Percentiles rank a stretch among this genome's conserved stretches.
Evolutionary conservation across 2,329 filamentous ascomycete species (phyloP).

Genomic region (Ophiocordyceps robertsii): DNA sequence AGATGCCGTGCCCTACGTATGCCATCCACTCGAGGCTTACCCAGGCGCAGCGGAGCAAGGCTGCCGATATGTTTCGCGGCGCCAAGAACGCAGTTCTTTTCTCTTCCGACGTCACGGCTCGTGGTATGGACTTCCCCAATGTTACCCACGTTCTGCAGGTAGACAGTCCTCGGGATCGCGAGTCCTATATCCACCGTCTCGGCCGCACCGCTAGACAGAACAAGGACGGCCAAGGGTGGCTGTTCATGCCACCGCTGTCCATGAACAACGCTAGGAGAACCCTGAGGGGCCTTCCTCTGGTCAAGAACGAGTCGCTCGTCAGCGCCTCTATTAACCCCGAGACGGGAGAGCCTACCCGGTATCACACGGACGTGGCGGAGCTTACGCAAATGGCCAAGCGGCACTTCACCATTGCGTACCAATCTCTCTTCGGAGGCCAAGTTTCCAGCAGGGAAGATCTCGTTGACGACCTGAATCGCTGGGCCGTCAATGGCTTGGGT

Average conservation of each 20-base stretch:
- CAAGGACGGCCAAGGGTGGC: slow-evolving; percentile 58
- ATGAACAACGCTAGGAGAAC: slow-evolving; percentile 30
- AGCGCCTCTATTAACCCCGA: slow-evolving; percentile 39
- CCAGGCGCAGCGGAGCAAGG: slow-evolving; percentile 55
- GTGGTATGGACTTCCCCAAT: slow-evolving; percentile 72
- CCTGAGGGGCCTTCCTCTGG: slow-evolving; percentile 47
- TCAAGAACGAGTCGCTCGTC: slow-evolving; percentile 37
- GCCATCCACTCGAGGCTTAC: slow-evolving; percentile 70
- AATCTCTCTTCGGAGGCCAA: slow-evolving; percentile 40
- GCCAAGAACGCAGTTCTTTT: slow-evolving; percentile 52
- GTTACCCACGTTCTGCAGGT: slow-evolving; percentile 72
- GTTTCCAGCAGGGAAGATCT: slow-evolving; percentile 23
- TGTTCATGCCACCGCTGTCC: slow-evolving; percentile 48
- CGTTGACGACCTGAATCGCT: slow-evolving; percentile 39
- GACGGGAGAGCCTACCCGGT: slow-evolving; percentile 30
- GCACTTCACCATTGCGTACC: slow-evolving; percentile 32
- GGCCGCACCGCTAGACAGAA: slow-evolving; percentile 66
- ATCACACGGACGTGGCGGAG: slow-evolving; percentile 28
- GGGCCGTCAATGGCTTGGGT: slow-evolving; percentile 37
- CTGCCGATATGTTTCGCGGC: slow-evolving; percentile 58
- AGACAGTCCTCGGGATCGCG: slow-evolving; percentile 48
- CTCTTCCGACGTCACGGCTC: slow-evolving; percentile 67
- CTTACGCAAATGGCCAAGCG: slow-evolving; percentile 25
- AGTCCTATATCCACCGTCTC: slow-evolving; percentile 65
- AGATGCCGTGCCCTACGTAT: slow-evolving; percentile 22